Evolutionary conservation across 768 basidiomycete genomes (phyloP).

Genomic region (Paxillus ammoniavirescens): DNA sequence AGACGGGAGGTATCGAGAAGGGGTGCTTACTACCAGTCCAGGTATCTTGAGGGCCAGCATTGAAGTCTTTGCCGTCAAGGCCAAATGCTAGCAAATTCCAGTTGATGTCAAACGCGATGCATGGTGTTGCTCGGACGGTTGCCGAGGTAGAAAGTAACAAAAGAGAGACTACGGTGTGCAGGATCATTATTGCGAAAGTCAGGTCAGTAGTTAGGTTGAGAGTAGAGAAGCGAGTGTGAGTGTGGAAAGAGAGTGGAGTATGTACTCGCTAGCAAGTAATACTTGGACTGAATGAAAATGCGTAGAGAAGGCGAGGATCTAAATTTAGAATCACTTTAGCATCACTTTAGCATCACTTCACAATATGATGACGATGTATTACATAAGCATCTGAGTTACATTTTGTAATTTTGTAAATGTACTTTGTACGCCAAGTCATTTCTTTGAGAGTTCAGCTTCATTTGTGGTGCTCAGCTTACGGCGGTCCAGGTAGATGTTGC

Average conservation of each 20-base stretch:
- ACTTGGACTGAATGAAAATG: not conserved
- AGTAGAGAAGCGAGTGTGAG: not conserved
- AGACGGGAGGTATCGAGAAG: not conserved
- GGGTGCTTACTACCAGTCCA: slow-evolving; percentile 59
- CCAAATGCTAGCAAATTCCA: slow-evolving; percentile 90
- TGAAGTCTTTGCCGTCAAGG: slow-evolving; percentile 81
- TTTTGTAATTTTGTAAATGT: too few species aligned
- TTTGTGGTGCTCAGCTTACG: too few species aligned
- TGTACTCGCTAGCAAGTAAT: not conserved
- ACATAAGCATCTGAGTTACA: too few species aligned
- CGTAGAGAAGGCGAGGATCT: not conserved
- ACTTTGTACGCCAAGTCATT: too few species aligned
- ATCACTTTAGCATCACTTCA: too few species aligned
- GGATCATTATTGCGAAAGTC: slow-evolving; percentile 31
- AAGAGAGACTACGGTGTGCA: slow-evolving; percentile 53
- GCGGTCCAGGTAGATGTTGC: too few species aligned
- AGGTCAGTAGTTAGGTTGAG: slow-evolving; percentile 1
- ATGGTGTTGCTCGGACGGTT: slow-evolving; percentile 45
- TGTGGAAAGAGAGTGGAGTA: too few species aligned
- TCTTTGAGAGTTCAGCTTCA: too few species aligned
- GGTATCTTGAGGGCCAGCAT: slow-evolving; percentile 64
- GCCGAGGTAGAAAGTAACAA: slow-evolving; percentile 38
- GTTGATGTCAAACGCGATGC: slow-evolving; percentile 73
- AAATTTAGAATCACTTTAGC: not conserved
- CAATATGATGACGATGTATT: too few species aligned